A percentile compares a stretch with the other conserved stretches of the same genome.
phyloP scores from a whole-genome alignment of 2,329 filamentous ascomycete genomes.

The Ilyonectria sp. region DNA sequence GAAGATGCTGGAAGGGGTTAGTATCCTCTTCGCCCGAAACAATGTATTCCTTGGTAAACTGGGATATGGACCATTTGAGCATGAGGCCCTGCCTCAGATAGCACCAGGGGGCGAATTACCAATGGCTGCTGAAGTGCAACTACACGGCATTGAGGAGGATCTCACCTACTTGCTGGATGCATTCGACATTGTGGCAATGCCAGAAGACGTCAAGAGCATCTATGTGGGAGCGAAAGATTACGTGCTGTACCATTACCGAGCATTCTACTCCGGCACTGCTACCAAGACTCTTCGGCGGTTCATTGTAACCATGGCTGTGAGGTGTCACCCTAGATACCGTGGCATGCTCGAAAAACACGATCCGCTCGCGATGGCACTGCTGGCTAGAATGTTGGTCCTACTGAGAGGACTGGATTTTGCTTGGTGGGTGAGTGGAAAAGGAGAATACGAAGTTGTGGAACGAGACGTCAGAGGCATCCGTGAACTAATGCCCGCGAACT shows the following conservation, averaged over 20 bases:
- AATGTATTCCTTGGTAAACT: background rate
- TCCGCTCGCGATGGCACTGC: background rate
- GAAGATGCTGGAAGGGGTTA: background rate
- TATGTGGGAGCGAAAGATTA: background rate
- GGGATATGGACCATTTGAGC: background rate
- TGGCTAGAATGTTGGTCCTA: background rate
- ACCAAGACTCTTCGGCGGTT: background rate
- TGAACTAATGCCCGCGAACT: background rate
- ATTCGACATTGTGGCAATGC: background rate
- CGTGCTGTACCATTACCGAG: background rate
- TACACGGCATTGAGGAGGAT: background rate
- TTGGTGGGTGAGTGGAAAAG: background rate
- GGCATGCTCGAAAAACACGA: background rate
- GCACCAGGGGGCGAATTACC: background rate
- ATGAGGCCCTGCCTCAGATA: background rate
- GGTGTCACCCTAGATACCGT: background rate
- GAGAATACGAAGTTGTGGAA: background rate
- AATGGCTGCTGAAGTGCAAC: background rate
- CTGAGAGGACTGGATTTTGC: background rate
- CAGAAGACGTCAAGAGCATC: background rate
- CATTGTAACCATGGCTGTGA: background rate
- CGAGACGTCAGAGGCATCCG: background rate
- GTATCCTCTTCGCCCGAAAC: background rate
- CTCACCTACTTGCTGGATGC: background rate
- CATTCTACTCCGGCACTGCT: background rate